phyloP scores from a whole-genome alignment of 768 basidiomycete genomes.

The Mrakia blollopis region DNA sequence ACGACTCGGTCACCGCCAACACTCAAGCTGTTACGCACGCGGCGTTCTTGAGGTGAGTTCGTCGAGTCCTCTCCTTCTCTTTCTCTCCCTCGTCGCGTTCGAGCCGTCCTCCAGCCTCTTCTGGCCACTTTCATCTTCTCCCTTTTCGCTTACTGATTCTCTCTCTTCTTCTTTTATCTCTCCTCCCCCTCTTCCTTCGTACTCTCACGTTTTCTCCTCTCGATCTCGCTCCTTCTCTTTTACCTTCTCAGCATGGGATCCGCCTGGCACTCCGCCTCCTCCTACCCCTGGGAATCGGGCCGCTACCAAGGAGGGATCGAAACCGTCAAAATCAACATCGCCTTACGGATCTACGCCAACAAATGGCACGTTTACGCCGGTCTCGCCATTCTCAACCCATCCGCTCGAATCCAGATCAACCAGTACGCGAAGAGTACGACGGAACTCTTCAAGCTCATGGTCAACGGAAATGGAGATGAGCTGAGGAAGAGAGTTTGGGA shows the following conservation, averaged over 20 bases:
- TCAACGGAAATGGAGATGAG: slow-evolving; percentile 52
- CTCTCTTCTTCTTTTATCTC: background rate
- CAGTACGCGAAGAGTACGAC: slow-evolving; percentile 80
- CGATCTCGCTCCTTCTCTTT: slow-evolving; percentile 16
- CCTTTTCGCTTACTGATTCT: background rate
- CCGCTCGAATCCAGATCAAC: slow-evolving; percentile 78
- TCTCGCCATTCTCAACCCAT: slow-evolving; percentile 93
- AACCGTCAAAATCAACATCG: slow-evolving; percentile 95
- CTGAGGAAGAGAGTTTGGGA: slow-evolving; percentile 69
- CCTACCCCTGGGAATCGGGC: slow-evolving; percentile 90
- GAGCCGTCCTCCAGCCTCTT: too few species aligned
- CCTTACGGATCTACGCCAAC: slow-evolving; percentile 90
- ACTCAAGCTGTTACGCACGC: slow-evolving; percentile 98
- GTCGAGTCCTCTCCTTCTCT: background rate
- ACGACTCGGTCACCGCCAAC: slow-evolving; percentile 93
- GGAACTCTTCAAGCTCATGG: slow-evolving; percentile 94
- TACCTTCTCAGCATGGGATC: slow-evolving; percentile 93
- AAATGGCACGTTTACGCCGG: slow-evolving; percentile 99
- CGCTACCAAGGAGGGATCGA: slow-evolving; percentile 96
- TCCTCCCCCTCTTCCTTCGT: slow-evolving; percentile 52
- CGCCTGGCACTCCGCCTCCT: slow-evolving; percentile 71
- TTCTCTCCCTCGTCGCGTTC: background rate
- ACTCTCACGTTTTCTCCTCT: slow-evolving; percentile 51
- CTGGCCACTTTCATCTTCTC: too few species aligned
- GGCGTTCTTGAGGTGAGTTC: slow-evolving; percentile 78